Evolutionary conservation across 352 stramenopile genomes (phyloP).

Genomic region (Phytophthora tubulina): DNA sequence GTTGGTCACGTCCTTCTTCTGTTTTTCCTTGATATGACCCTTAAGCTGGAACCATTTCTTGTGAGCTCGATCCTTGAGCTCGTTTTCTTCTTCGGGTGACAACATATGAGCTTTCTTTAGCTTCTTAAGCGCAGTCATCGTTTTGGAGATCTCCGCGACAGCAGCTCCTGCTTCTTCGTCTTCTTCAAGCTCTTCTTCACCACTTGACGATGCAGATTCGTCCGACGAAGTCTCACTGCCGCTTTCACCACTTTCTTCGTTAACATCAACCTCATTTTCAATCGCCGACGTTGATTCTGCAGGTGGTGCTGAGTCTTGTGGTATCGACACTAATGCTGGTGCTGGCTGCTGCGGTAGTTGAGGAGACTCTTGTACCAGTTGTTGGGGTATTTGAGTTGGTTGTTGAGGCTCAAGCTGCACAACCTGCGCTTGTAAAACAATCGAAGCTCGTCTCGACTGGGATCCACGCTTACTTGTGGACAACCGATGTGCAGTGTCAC

Average conservation of each 20-base stretch:
- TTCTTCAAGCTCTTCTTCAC: slow-evolving; percentile 24
- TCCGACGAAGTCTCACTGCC: slow-evolving; percentile 20
- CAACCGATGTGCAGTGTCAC: slow-evolving; percentile 3
- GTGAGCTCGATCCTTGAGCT: slow-evolving; percentile 70
- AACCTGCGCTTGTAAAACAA: not conserved
- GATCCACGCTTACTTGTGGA: slow-evolving; percentile 24
- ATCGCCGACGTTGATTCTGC: not conserved
- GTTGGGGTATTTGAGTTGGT: not conserved
- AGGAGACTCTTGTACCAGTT: not conserved
- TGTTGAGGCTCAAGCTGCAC: slow-evolving; percentile 9
- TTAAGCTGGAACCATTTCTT: slow-evolving; percentile 80
- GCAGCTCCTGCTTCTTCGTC: slow-evolving; percentile 26
- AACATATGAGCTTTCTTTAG: slow-evolving; percentile 72
- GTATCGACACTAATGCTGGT: not conserved
- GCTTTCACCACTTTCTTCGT: slow-evolving; percentile 22
- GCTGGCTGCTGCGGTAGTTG: not conserved
- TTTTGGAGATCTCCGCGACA: slow-evolving; percentile 58
- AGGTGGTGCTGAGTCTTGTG: not conserved
- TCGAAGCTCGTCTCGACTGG: slow-evolving; percentile 18
- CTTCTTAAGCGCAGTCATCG: slow-evolving; percentile 74
- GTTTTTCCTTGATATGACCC: slow-evolving; percentile 79
- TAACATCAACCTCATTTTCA: not conserved
- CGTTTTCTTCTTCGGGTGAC: slow-evolving; percentile 62
- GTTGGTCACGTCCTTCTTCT: slow-evolving; percentile 79
- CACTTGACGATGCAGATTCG: slow-evolving; percentile 18